Conservation (phyloP, 2,329 filamentous ascomycete genomes). For the Fusarium azukiicola region DNA sequence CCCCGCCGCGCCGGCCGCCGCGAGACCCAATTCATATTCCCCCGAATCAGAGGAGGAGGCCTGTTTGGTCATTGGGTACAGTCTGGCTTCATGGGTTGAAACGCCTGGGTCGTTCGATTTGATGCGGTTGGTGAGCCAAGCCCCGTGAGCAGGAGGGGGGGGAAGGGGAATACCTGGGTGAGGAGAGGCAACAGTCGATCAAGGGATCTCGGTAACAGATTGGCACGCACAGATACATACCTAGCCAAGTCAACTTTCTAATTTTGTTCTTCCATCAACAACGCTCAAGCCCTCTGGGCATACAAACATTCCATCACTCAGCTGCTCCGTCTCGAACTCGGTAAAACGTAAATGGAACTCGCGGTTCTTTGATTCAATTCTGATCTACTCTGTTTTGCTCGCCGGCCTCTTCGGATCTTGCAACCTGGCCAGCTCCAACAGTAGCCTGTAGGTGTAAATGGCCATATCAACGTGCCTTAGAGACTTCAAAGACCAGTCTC, state of each 20-base stretch:
- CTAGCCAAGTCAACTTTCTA: too few relatives aligned
- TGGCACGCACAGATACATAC: too few relatives aligned
- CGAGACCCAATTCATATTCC: slow-evolving; percentile 34
- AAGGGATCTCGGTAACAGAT: background rate
- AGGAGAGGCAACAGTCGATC: background rate
- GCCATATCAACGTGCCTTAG: slow-evolving; percentile 79
- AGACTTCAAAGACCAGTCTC: slow-evolving; percentile 75
- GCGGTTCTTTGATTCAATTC: background rate
- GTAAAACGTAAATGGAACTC: too few relatives aligned
- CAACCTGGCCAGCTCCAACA: slow-evolving; percentile 76
- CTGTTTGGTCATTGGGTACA: slow-evolving; percentile 33
- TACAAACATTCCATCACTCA: background rate
- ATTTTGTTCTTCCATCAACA: background rate
- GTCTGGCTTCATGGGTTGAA: slow-evolving; percentile 45
- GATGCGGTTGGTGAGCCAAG: slow-evolving; percentile 12
- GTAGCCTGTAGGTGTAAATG: slow-evolving; percentile 79
- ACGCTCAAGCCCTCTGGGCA: background rate
- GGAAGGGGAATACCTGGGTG: background rate
- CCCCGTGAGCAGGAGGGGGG: background rate
- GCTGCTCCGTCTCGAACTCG: too few relatives aligned
- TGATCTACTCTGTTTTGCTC: background rate
- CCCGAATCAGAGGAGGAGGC: slow-evolving; percentile 40
- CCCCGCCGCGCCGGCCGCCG: too few relatives aligned
- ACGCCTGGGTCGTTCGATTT: slow-evolving; percentile 38
- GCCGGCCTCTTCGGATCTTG: slow-evolving; percentile 57